Evolutionary conservation across 176 grass and related monocot genomes (phyloP), one percentile per base, ranked within the genome.

Genomic region (Bromus sterilis): DNA sequence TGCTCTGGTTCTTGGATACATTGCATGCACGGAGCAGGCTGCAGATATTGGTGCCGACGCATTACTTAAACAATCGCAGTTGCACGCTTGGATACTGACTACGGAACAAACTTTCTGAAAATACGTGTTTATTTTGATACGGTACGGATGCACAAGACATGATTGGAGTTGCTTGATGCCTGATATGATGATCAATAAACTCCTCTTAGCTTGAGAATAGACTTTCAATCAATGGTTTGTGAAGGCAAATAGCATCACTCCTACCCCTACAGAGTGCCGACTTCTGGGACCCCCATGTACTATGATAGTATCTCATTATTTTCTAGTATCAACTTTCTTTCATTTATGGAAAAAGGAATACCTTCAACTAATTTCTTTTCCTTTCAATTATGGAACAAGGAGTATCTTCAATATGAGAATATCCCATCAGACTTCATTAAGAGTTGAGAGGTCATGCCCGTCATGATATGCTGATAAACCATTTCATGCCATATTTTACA

Each of bases 31-130:
- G 21, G 26, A 73, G 56, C 74, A 36, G 72, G 74, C 43, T 78
- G 58, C 36, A 82, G 14, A 57, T 21, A 72, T 66, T 31, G 49
- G 57, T 51, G 59, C 66, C 49, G 32, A 56, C 32, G 70, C 18
- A 75, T 71, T 66, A 69, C n/a, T n/a, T n/a, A n/a, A 79, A 53
- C 35, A 60, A 75, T 9, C 68, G 56, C 79, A 87, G 65, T 76
- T 68, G 75, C 79, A 78, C 74, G 68, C 44, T 67, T 88, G 76
- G 76, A 89, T 30, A 80, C 66, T 34, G 76, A 89, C 87, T 24
- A 49, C 68, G 56, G 49, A 89, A 58, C 86, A 40, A 37, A 75
- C 20, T 75, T 48, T 71, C 29, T n/a, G 10, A 35, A 65, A 10
- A 35, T n/a, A 46, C 0, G 15, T 44, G 25, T 77, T 77, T 69